phyloP scores from a whole-genome alignment of 75 land plant genomes.

The Chamaecyparis obtusa region DNA sequence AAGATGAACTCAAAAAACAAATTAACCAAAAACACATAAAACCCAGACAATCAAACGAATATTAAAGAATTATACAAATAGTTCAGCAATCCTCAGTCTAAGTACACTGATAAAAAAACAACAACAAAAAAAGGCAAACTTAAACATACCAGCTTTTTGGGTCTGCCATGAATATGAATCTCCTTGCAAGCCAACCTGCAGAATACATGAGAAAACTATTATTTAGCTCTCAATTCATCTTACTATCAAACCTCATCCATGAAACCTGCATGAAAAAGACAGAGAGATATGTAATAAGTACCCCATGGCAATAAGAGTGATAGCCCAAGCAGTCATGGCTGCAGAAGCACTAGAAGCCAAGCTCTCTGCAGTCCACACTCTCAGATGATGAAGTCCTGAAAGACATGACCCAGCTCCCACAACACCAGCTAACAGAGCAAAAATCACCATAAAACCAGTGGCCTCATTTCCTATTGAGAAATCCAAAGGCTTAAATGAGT shows the following conservation, averaged over 20 bases:
- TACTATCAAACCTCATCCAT: neutral
- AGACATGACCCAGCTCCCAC: constrained; percentile 64
- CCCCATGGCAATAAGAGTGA: constrained; percentile 88
- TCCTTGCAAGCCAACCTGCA: constrained; percentile 87
- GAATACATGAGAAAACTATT: neutral
- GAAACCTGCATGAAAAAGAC: neutral
- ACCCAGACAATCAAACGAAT: too few relatives aligned
- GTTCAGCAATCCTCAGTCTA: too few relatives aligned
- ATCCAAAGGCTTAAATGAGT: constrained; percentile 36
- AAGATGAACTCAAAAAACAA: too few relatives aligned
- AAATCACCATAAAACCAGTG: constrained; percentile 56
- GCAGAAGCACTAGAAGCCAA: constrained; percentile 56
- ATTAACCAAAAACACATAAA: too few relatives aligned
- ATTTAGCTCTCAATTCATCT: too few relatives aligned
- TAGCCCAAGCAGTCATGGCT: constrained; percentile 67
- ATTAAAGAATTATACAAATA: too few relatives aligned
- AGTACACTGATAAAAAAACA: too few relatives aligned
- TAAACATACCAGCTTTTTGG: constrained; percentile 51
- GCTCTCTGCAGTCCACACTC: constrained; percentile 49
- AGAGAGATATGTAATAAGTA: too few relatives aligned
- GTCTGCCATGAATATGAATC: constrained; percentile 45
- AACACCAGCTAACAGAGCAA: constrained; percentile 69
- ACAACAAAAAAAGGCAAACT: too few relatives aligned
- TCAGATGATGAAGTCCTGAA: constrained; percentile 57
- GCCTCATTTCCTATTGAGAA: constrained; percentile 69